Percentiles rank a stretch among this genome's conserved stretches.
These are phyloP conservation scores for Phialemonium atrogriseum DNA, from an alignment of 2,329 filamentous ascomycete genomes.

Conservation along the genomic window DNA sequence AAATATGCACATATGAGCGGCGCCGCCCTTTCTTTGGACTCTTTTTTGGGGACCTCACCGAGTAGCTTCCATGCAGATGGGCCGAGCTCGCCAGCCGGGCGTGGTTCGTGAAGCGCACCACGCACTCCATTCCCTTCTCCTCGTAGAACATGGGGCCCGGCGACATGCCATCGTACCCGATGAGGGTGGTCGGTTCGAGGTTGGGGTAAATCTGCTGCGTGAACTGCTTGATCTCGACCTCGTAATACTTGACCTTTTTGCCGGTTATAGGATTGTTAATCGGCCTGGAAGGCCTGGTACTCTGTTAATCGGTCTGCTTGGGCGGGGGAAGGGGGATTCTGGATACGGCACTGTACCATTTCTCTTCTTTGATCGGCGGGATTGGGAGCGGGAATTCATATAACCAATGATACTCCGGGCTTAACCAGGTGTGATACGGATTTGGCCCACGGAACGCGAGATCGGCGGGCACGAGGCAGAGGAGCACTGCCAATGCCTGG, in stretches of 20 bases:
- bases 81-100: conserved; percentile 29
- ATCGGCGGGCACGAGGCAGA: too few relatives aligned
- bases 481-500: too few relatives aligned
- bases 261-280: conserved; percentile 9
- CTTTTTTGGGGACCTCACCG: conserved; percentile 15
- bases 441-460: too few relatives aligned
- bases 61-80: conserved; percentile 42
- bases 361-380: neutral
- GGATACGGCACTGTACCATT: neutral
- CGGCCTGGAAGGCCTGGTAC: neutral
- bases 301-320: neutral
- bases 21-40: too few relatives aligned
- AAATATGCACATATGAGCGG: too few relatives aligned
- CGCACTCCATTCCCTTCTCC: conserved; percentile 34
- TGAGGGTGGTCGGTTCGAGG: conserved; percentile 12
- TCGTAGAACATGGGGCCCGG: conserved; percentile 41
- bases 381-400: neutral
- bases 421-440: too few relatives aligned
- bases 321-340: neutral
- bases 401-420: neutral
- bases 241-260: conserved; percentile 14
- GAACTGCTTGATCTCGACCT: conserved; percentile 17
- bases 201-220: conserved; percentile 15
- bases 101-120: conserved; percentile 40
- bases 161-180: conserved; percentile 39